These are phyloP conservation scores for Kurtzmaniella natalensis DNA, from an alignment of 1,139 yeast genomes.

Conservation along the genomic window DNA sequence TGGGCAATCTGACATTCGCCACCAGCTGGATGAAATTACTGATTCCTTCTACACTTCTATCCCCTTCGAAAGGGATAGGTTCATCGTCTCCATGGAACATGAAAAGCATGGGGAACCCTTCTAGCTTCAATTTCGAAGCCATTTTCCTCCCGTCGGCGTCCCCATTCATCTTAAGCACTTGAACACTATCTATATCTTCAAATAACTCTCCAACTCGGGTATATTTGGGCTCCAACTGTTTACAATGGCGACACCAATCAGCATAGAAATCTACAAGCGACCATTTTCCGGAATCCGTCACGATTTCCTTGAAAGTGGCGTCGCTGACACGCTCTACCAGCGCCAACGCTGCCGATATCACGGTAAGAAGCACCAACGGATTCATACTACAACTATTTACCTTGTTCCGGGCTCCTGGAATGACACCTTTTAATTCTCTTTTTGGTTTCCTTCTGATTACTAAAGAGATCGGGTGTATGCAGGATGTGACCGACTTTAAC, in stretches of 20 bases:
- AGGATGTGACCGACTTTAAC: no score
- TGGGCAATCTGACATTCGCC: constrained; percentile 22
- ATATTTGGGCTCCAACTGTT: constrained; percentile 58
- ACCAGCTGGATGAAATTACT: constrained; percentile 43
- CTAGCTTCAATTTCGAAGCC: constrained; percentile 50
- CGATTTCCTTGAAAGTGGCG: constrained; percentile 51
- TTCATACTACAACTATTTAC: no score
- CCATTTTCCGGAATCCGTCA: constrained; percentile 53
- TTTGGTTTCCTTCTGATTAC: no score
- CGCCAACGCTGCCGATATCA: not conserved
- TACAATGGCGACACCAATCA: constrained; percentile 81
- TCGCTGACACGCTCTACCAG: constrained; percentile 29
- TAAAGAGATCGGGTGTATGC: no score
- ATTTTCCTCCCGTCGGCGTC: constrained; percentile 55
- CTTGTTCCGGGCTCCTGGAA: no score
- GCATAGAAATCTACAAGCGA: constrained; percentile 75
- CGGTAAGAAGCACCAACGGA: no score
- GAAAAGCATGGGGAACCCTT: constrained; percentile 64
- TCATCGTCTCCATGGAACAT: constrained; percentile 49
- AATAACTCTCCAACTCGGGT: constrained; percentile 54
- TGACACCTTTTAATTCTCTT: no score
- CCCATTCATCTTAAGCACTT: constrained; percentile 62
- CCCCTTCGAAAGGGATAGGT: constrained; percentile 48
- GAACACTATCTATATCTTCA: constrained; percentile 41
- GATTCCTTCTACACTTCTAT: constrained; percentile 42